Evolutionary conservation across 768 basidiomycete species (phyloP).

Genomic region (Psilocybe cyanescens): DNA sequence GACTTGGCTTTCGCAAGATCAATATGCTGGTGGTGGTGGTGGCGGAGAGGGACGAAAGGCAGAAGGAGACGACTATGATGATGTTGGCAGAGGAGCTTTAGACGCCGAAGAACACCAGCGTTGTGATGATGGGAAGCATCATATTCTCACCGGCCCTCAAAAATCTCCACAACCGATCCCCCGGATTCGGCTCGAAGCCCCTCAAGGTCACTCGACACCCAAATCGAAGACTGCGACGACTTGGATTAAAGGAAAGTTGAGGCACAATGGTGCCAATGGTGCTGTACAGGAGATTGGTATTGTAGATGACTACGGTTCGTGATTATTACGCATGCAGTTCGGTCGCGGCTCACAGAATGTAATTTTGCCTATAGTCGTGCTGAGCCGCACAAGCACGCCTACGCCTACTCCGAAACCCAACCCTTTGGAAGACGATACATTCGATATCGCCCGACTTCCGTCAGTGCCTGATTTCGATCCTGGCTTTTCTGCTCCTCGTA

Average conservation of each 20-base stretch:
- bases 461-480: constrained; percentile 8
- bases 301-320: constrained; percentile 5
- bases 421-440: constrained; percentile 6
- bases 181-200: constrained; percentile 5
- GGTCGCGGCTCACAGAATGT: not conserved
- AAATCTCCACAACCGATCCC: not conserved
- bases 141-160: no score
- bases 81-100: not conserved
- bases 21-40: not conserved
- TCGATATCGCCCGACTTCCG: constrained; percentile 6
- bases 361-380: not conserved
- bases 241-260: not conserved
- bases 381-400: not conserved
- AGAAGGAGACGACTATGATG: not conserved
- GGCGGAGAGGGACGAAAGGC: not conserved
- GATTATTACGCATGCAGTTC: not conserved
- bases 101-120: not conserved
- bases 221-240: not conserved
- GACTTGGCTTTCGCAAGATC: not conserved
- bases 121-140: not conserved
- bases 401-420: not conserved
- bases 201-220: constrained; percentile 12
- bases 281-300: not conserved
- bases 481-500: constrained; percentile 3
- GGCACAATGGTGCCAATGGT: not conserved